phyloP scores from a whole-genome alignment of 345 rosid species.

The Atalantia buxifolia region DNA sequence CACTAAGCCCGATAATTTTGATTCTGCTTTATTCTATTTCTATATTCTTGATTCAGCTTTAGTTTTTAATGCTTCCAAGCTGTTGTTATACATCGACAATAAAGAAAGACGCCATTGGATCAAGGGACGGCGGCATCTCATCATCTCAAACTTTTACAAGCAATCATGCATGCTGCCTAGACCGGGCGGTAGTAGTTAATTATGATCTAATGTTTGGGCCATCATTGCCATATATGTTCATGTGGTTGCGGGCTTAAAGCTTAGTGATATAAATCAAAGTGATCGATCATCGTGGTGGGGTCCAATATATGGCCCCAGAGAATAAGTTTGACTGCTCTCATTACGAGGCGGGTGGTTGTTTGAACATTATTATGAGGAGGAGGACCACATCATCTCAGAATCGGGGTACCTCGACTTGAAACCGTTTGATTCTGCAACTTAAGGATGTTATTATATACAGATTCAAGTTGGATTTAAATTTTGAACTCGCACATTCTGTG shows the following conservation, averaged over 20 bases:
- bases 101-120: constrained; percentile 24
- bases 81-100: neutral
- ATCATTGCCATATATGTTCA: constrained; percentile 20
- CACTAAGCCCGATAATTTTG: neutral
- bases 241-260: constrained; percentile 6
- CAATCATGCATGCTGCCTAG: constrained; percentile 5
- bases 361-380: constrained; percentile 25
- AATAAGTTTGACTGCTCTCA: constrained; percentile 27
- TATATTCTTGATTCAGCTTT: neutral
- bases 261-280: neutral
- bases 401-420: constrained; percentile 7
- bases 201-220: neutral
- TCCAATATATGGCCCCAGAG: constrained; percentile 10
- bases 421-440: neutral
- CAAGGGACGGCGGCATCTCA: neutral
- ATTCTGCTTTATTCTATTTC: too few species aligned
- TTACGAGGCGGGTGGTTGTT: constrained; percentile 20
- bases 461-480: neutral
- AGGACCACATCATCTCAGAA: neutral
- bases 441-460: neutral
- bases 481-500: neutral
- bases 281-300: constrained; percentile 6
- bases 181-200: neutral
- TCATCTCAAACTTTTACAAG: constrained; percentile 14
- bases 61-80: constrained; percentile 9